phyloP scores from a whole-genome alignment of 2,329 filamentous ascomycete genomes.

The Lecanoromycetidae sp. region DNA sequence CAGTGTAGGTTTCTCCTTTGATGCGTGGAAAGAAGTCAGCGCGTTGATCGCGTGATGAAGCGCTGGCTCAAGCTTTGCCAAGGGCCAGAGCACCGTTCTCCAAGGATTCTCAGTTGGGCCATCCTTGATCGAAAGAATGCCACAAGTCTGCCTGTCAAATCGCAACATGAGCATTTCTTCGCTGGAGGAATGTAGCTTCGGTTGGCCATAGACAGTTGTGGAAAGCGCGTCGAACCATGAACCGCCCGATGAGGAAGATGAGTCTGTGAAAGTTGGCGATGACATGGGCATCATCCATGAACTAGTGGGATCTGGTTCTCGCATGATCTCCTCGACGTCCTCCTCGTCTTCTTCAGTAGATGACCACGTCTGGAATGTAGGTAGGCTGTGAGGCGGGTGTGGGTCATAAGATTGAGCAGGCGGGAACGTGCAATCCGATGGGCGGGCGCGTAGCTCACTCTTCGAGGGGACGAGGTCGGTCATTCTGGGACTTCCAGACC shows the following conservation, averaged over 20 bases:
- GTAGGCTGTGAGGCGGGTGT: slow-evolving; percentile 9
- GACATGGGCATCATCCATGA: slow-evolving; percentile 29
- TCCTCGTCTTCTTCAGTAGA: slow-evolving; percentile 31
- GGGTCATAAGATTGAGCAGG: slow-evolving; percentile 23
- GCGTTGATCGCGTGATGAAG: slow-evolving; percentile 57
- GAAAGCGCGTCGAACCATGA: slow-evolving; percentile 20
- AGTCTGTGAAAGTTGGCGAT: slow-evolving; percentile 27
- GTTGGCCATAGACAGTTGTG: slow-evolving; percentile 32
- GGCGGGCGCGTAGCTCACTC: slow-evolving; percentile 34
- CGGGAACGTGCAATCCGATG: slow-evolving; percentile 20
- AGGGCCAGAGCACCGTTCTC: slow-evolving; percentile 58
- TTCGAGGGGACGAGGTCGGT: slow-evolving; percentile 38
- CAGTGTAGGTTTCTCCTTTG: slow-evolving; percentile 44
- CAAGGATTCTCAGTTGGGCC: slow-evolving; percentile 58
- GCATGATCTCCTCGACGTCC: slow-evolving; percentile 45
- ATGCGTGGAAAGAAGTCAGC: slow-evolving; percentile 57
- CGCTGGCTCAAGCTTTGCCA: slow-evolving; percentile 51
- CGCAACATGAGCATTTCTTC: slow-evolving; percentile 50
- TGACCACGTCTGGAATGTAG: slow-evolving; percentile 4
- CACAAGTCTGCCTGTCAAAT: slow-evolving; percentile 56
- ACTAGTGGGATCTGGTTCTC: slow-evolving; percentile 26
- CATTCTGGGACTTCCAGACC: slow-evolving; percentile 37
- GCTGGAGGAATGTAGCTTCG: slow-evolving; percentile 39
- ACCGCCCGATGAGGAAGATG: slow-evolving; percentile 24
- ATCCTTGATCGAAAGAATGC: slow-evolving; percentile 59